Evolutionary conservation across 2,329 filamentous ascomycete genomes (phyloP).

Genomic region (Penicillium polonicum): DNA sequence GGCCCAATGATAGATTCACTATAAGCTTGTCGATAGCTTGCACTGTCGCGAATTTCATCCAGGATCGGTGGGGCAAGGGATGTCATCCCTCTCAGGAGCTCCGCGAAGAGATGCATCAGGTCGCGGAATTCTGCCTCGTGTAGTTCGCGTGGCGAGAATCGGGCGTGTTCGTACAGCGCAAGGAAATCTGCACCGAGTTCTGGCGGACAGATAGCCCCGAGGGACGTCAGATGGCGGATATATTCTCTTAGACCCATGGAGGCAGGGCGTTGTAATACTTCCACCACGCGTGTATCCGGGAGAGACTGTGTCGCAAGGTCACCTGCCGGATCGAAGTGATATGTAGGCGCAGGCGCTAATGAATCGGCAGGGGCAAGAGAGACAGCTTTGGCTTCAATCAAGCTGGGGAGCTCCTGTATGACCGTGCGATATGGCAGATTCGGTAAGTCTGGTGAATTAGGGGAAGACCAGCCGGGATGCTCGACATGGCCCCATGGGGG

Average conservation of each 20-base stretch:
- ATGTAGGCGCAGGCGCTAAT: slow-evolving; percentile 40
- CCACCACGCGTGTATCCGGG: slow-evolving; percentile 67
- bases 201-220: slow-evolving; percentile 62
- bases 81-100: slow-evolving; percentile 73
- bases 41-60: slow-evolving; percentile 33
- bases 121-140: slow-evolving; percentile 69
- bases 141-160: slow-evolving; percentile 72
- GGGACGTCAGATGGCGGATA: slow-evolving; percentile 64
- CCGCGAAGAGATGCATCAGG: slow-evolving; percentile 82
- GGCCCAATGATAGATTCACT: slow-evolving; percentile 39
- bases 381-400: slow-evolving; percentile 92
- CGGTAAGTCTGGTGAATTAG: slow-evolving; percentile 69
- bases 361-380: slow-evolving; percentile 69
- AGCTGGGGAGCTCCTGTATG: slow-evolving; percentile 76
- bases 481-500: slow-evolving; percentile 79
- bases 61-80: slow-evolving; percentile 59
- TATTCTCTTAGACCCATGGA: slow-evolving; percentile 79
- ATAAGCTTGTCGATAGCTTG: slow-evolving; percentile 23
- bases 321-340: slow-evolving; percentile 36
- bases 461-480: slow-evolving; percentile 86
- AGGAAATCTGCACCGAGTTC: slow-evolving; percentile 63
- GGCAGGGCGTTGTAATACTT: slow-evolving; percentile 67
- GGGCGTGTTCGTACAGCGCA: slow-evolving; percentile 73
- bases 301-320: slow-evolving; percentile 38
- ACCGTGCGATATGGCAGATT: slow-evolving; percentile 82